A percentile compares a stretch with the other conserved stretches of the same genome.
phyloP scores from a whole-genome alignment of 2,329 filamentous ascomycete genomes.

The Cercospora sp. region DNA sequence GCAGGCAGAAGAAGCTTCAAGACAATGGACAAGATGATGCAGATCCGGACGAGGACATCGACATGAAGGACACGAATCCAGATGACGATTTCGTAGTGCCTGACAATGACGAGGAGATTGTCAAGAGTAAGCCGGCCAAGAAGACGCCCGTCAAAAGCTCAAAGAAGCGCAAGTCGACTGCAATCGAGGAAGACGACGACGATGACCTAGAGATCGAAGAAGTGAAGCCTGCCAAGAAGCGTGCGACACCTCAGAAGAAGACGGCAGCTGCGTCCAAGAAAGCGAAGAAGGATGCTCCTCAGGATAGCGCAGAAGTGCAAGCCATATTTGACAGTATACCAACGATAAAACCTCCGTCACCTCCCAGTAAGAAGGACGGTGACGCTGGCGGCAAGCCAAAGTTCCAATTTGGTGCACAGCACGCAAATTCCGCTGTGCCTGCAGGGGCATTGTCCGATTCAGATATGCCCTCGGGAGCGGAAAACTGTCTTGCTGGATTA shows the following conservation, averaged over 20 bases:
- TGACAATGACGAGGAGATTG: constrained; percentile 46
- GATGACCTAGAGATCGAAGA: constrained; percentile 49
- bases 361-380: constrained; percentile 62
- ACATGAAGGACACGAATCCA: constrained; percentile 55
- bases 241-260: constrained; percentile 48
- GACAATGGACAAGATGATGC: constrained; percentile 43
- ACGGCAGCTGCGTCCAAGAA: constrained; percentile 56
- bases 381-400: constrained; percentile 55
- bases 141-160: constrained; percentile 38
- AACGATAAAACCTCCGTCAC: constrained; percentile 77
- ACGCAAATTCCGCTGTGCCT: constrained; percentile 54
- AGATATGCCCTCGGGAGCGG: constrained; percentile 78
- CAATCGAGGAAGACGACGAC: constrained; percentile 55
- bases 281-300: constrained; percentile 64
- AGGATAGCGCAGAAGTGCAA: constrained; percentile 72
- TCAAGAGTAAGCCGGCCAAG: constrained; percentile 45
- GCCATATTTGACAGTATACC: constrained; percentile 87
- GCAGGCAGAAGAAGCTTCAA: constrained; percentile 38
- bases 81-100: constrained; percentile 50
- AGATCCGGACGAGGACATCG: constrained; percentile 50
- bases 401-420: constrained; percentile 71
- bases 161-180: constrained; percentile 62
- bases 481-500: constrained; percentile 86
- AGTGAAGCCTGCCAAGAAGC: constrained; percentile 59
- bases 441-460: constrained; percentile 63